A percentile compares a stretch with the other conserved stretches of the same genome.
These are phyloP conservation scores for Astrocystis sublimbata DNA, from an alignment of 495 filamentous ascomycete species.

Conservation along the genomic window DNA sequence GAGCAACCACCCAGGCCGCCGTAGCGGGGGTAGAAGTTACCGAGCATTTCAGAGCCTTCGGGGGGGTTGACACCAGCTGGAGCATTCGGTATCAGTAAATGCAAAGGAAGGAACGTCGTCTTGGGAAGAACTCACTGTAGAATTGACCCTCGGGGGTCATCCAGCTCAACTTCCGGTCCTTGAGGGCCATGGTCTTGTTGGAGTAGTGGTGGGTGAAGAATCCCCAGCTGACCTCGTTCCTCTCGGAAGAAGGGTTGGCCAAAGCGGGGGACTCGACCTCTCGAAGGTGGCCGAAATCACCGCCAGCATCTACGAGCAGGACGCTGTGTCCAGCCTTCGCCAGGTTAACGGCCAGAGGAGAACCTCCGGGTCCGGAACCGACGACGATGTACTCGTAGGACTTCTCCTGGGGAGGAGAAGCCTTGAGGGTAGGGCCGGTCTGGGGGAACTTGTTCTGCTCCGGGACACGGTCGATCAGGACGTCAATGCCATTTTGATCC, in stretches of 20 bases:
- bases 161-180: constrained; percentile 46
- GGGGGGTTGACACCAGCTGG: constrained; percentile 46
- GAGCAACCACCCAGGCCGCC: constrained; percentile 53
- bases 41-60: constrained; percentile 42
- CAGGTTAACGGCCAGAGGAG: constrained; percentile 59
- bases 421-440: constrained; percentile 16
- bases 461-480: constrained; percentile 9
- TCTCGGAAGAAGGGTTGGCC: constrained; percentile 55
- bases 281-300: constrained; percentile 25
- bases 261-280: constrained; percentile 36
- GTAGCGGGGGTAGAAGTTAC: constrained; percentile 52
- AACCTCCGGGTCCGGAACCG: constrained; percentile 64
- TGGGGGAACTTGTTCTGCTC: constrained; percentile 15
- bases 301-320: constrained; percentile 28
- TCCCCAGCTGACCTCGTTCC: constrained; percentile 44
- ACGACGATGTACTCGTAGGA: constrained; percentile 65
- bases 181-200: constrained; percentile 34
- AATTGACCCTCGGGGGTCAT: constrained; percentile 32
- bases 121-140: constrained; percentile 27
- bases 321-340: constrained; percentile 57
- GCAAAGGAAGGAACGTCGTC: no score
- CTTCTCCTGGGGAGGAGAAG: constrained; percentile 16
- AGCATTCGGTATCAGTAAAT: not conserved
- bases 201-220: constrained; percentile 48
- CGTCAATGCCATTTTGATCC: constrained; percentile 17